Evolutionary conservation across 805 yeast genomes (phyloP), one percentile per base, ranked within the genome.

Genomic region (Cyberlindnera euphorbiiphila): DNA sequence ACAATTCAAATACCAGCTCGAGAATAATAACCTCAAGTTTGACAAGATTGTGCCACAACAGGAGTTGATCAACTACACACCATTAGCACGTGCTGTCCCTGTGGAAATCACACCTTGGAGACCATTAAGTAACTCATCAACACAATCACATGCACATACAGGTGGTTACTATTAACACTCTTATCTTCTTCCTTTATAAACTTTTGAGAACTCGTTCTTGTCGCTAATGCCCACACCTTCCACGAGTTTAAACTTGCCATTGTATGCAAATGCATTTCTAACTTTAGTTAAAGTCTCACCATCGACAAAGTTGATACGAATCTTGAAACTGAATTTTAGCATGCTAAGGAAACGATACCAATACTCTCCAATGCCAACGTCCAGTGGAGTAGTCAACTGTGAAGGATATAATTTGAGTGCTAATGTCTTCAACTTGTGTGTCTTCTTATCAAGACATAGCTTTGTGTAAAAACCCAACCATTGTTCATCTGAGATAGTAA

Each of bases 171-270:
- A 32, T 22, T 34, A 12, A 29, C 17, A n/a, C 12, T 11, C 19
- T 42, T 22, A 49, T 23, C 41, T 35, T 37, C 56, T 50, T 19
- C 53, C 54, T 17, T 40, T 47, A 51, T 57, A 68, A 4, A 60
- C 62, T 14, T 52, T 43, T 14, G 66, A 53, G 49, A 76, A 79
- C 34, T 62, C 60, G 5, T 47, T 41, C 56, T 80, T 80, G 13
- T 71, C 64, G 1, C 49, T 52, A 2, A 65, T 41, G 25, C 63
- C 64, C 23, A 80, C 60, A 2, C 64, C 65, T 12, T 60, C 60
- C 1, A 78, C 64, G 4, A 68, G 54, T 38, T 72, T 70, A 38
- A 74, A 57, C 37, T 73, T 67, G 21, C 82, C 82, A 21, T 62
- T 66, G 26, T 64, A 68, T 1, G 65, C 57, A 39, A 73, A 43